phyloP scores from a whole-genome alignment of 805 yeast genomes.

The Candida taoyuanica region DNA sequence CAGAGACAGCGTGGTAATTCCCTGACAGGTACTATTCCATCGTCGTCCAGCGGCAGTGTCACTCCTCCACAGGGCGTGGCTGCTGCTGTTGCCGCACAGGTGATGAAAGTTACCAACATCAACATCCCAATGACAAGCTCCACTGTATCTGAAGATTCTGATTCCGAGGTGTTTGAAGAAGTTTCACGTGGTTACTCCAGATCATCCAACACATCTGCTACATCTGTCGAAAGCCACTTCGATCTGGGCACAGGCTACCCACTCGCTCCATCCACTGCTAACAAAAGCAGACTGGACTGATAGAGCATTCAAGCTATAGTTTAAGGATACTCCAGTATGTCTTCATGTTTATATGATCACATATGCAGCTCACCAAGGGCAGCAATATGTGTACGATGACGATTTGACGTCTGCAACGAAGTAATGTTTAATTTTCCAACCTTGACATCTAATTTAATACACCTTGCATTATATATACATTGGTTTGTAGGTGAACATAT shows the following conservation, averaged over 20 bases:
- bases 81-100: conserved; percentile 2
- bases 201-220: conserved; percentile 29
- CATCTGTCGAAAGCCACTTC: conserved; percentile 26
- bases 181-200: conserved; percentile 26
- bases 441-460: too few relatives aligned
- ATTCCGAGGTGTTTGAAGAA: conserved; percentile 17
- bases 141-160: conserved; percentile 12
- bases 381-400: too few relatives aligned
- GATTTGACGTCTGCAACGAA: too few relatives aligned
- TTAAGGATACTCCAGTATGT: too few relatives aligned
- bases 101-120: neutral
- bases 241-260: conserved; percentile 14
- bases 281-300: conserved; percentile 11
- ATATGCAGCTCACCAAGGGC: too few relatives aligned
- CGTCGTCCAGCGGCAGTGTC: neutral
- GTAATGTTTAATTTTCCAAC: too few relatives aligned
- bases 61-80: conserved; percentile 1
- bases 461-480: too few relatives aligned
- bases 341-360: too few relatives aligned
- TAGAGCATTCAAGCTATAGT: too few relatives aligned
- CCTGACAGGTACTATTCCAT: conserved; percentile 1
- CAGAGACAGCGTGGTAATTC: conserved; percentile 16
- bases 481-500: too few relatives aligned
- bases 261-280: conserved; percentile 3
- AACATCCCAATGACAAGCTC: conserved; percentile 6